These are phyloP conservation scores for Wickerhamiella shivajii DNA, from an alignment of 805 yeast species.

Conservation along the genomic window DNA sequence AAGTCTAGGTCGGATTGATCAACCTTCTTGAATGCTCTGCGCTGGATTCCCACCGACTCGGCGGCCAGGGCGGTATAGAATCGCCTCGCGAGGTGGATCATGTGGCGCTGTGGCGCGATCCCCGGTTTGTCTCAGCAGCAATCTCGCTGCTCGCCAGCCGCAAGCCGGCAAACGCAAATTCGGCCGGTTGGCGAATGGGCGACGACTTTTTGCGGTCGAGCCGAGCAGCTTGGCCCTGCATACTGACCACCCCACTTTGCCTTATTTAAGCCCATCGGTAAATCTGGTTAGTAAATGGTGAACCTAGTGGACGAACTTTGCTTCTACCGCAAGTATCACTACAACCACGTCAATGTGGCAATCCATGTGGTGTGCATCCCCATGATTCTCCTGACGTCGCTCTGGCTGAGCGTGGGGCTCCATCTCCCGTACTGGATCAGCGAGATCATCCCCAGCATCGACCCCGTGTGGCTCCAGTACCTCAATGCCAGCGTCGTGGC, in stretches of 20 bases:
- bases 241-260: too few species aligned
- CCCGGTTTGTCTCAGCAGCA: too few species aligned
- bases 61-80: too few species aligned
- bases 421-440: constrained; percentile 14
- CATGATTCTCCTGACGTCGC: constrained; percentile 43
- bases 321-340: constrained; percentile 37
- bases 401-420: constrained; percentile 28
- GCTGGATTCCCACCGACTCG: constrained; percentile 46
- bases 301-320: constrained; percentile 37
- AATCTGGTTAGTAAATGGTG: too few species aligned
- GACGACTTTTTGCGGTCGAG: too few species aligned
- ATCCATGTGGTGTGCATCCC: constrained; percentile 79
- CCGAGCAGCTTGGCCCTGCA: too few species aligned
- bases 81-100: too few species aligned
- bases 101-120: too few species aligned
- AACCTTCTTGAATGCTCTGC: constrained; percentile 36
- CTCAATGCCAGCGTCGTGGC: constrained; percentile 34
- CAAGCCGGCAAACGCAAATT: too few species aligned
- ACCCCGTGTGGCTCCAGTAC: constrained; percentile 14
- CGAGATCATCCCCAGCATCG: constrained; percentile 4
- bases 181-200: too few species aligned
- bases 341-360: constrained; percentile 43
- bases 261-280: too few species aligned
- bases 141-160: too few species aligned
- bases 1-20: constrained; percentile 39